phyloP scores from a whole-genome alignment of 2,329 filamentous ascomycete species.

The Scedosporium dehoogii region DNA sequence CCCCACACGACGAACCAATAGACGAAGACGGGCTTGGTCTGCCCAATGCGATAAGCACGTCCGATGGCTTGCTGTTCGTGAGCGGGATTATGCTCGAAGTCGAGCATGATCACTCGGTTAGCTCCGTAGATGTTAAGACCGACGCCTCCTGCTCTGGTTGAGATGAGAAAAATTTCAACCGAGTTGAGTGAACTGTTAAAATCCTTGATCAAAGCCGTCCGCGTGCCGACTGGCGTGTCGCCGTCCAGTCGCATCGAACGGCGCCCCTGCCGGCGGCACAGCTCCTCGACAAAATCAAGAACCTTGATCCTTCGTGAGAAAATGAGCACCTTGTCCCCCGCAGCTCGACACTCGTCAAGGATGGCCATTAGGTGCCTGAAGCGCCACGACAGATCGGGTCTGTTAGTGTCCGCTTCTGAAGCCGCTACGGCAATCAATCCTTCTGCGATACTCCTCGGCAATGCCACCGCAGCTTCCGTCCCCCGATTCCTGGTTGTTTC shows the following conservation, averaged over 20 bases:
- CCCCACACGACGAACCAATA: slow-evolving; percentile 73
- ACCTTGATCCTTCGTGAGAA: slow-evolving; percentile 68
- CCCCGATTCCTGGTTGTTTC: not conserved
- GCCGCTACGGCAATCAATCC: not conserved
- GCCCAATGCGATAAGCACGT: slow-evolving; percentile 75
- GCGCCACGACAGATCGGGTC: slow-evolving; percentile 48
- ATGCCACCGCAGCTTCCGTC: not conserved
- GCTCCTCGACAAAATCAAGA: slow-evolving; percentile 55
- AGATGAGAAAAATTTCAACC: slow-evolving; percentile 64
- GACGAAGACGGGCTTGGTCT: slow-evolving; percentile 70
- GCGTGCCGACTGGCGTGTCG: slow-evolving; percentile 38
- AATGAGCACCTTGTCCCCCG: slow-evolving; percentile 66
- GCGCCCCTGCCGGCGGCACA: slow-evolving; percentile 40
- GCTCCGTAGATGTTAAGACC: slow-evolving; percentile 78
- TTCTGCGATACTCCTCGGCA: not conserved
- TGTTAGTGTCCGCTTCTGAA: slow-evolving; percentile 21
- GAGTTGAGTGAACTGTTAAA: slow-evolving; percentile 49
- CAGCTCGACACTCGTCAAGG: slow-evolving; percentile 49
- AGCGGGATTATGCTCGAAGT: slow-evolving; percentile 71
- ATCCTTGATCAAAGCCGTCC: slow-evolving; percentile 53
- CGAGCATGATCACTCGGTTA: slow-evolving; percentile 78
- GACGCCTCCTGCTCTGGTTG: slow-evolving; percentile 70
- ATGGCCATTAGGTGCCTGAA: slow-evolving; percentile 40
- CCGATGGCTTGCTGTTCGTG: slow-evolving; percentile 82
- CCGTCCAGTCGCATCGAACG: slow-evolving; percentile 59